Percentiles rank a stretch among this genome's conserved stretches.
phyloP scores from a whole-genome alignment of 179 eudicot genomes.

The Carnegiea gigantea region DNA sequence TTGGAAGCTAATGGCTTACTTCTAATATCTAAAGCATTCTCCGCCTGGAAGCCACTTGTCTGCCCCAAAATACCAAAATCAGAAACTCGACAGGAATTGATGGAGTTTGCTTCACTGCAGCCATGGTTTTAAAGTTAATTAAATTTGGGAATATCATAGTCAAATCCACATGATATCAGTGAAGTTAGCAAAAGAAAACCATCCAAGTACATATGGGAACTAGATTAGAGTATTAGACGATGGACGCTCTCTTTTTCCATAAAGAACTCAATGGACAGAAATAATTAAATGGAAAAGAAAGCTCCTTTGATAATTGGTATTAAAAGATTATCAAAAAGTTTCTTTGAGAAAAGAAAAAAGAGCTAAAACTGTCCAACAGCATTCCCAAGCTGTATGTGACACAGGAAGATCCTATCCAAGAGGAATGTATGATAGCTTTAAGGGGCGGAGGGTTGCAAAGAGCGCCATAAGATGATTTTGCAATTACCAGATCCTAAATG shows the following conservation, averaged over 20 bases:
- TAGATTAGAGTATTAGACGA: background rate
- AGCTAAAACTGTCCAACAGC: background rate
- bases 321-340: background rate
- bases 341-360: background rate
- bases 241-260: background rate
- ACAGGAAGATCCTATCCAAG: background rate
- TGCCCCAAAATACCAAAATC: slow-evolving; percentile 26
- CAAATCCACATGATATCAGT: background rate
- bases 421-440: background rate
- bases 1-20: slow-evolving; percentile 18
- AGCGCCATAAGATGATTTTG: background rate
- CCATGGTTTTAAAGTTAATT: slow-evolving; percentile 5
- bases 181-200: background rate
- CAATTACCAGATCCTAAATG: background rate
- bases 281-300: background rate
- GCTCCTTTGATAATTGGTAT: background rate
- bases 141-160: background rate
- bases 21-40: slow-evolving; percentile 19
- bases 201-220: background rate
- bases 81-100: slow-evolving; percentile 8
- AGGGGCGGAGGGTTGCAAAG: background rate
- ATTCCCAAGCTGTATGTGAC: background rate
- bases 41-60: slow-evolving; percentile 18
- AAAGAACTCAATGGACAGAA: background rate
- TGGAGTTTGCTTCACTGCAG: slow-evolving; percentile 24